Conservation (phyloP, 2,329 filamentous ascomycete species). For the Phaeophleospora eucalypticola region DNA sequence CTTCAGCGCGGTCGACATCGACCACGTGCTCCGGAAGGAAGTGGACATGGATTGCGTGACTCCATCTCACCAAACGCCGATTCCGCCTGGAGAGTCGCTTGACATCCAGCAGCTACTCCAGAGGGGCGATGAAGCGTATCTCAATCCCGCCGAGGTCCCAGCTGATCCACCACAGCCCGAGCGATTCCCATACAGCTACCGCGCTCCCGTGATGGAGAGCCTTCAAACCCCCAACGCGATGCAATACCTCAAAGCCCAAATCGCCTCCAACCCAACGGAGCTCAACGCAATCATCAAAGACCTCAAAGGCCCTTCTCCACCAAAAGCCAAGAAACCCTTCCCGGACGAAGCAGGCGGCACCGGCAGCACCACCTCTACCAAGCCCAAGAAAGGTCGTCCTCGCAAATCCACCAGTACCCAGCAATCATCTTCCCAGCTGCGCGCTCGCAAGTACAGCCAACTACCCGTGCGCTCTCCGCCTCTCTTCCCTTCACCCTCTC, state of each 20-base stretch:
- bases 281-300: conserved; percentile 42
- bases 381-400: not conserved
- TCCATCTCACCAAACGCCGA: conserved; percentile 73
- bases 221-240: conserved; percentile 40
- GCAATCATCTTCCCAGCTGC: not conserved
- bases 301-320: conserved; percentile 12
- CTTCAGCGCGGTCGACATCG: conserved; percentile 93
- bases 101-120: conserved; percentile 75
- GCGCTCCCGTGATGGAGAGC: conserved; percentile 73
- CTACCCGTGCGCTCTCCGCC: not conserved
- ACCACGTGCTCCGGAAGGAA: conserved; percentile 93
- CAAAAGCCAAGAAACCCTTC: conserved; percentile 3
- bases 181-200: conserved; percentile 62
- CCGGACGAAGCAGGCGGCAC: conserved; percentile 6
- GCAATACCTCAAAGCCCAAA: conserved; percentile 76
- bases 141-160: conserved; percentile 64
- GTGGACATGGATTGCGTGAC: conserved; percentile 98
- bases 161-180: conserved; percentile 56
- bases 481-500: not conserved
- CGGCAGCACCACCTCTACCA: not conserved
- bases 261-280: conserved; percentile 69
- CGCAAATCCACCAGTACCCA: not conserved
- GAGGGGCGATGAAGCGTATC: conserved; percentile 63
- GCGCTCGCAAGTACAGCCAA: not conserved
- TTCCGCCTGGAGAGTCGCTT: conserved; percentile 79